These are phyloP conservation scores for Candida vartiovaarae DNA, from an alignment of 805 yeast species.

Conservation along the genomic window DNA sequence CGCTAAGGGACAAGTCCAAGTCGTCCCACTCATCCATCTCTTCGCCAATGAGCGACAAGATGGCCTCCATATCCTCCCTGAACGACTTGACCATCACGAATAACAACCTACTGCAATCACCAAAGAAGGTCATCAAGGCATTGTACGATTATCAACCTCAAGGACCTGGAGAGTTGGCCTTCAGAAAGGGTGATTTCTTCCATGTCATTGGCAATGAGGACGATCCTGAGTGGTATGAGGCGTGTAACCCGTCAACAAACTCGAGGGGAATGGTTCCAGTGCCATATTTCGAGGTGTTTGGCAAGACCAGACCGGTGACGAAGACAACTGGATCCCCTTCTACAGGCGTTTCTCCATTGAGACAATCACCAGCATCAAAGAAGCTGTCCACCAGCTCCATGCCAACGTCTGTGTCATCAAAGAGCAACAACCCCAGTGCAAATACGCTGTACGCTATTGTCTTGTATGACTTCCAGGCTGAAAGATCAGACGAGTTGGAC, in stretches of 20 bases:
- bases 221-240: conserved; percentile 72
- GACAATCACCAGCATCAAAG: conserved; percentile 9
- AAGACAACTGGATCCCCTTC: conserved; percentile 13
- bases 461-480: conserved; percentile 78
- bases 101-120: conserved; percentile 37
- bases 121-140: conserved; percentile 81
- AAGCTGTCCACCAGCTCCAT: conserved; percentile 16
- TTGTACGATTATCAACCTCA: conserved; percentile 70
- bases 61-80: conserved; percentile 17
- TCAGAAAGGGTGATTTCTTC: conserved; percentile 80
- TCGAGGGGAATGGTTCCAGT: conserved; percentile 83
- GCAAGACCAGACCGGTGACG: conserved; percentile 39
- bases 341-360: background rate
- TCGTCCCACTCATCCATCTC: conserved; percentile 20
- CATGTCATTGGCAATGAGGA: conserved; percentile 62
- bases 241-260: conserved; percentile 79
- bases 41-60: conserved; percentile 17
- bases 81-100: conserved; percentile 18
- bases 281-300: conserved; percentile 73
- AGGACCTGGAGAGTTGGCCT: conserved; percentile 73
- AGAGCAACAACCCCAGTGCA: conserved; percentile 4
- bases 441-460: conserved; percentile 73
- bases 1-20: conserved; percentile 21
- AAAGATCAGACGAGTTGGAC: conserved; percentile 72
- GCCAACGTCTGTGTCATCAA: conserved; percentile 17